phyloP scores from a whole-genome alignment of 2,329 filamentous ascomycete species.

The Phyllosticta paracitricarpa region DNA sequence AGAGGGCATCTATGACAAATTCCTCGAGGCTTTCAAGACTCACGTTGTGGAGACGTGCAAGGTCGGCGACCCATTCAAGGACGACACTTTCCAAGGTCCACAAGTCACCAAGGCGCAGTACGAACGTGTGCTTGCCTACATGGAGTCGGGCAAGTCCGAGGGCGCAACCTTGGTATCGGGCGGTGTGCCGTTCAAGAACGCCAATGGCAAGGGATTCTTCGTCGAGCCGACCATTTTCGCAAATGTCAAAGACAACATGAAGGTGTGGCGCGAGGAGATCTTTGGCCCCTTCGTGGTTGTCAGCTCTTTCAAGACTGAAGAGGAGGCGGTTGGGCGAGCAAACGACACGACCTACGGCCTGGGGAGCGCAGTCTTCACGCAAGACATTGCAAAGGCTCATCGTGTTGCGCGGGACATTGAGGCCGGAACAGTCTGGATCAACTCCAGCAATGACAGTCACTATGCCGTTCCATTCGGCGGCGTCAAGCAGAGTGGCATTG shows the following conservation, averaged over 20 bases:
- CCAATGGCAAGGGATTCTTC: conserved; percentile 41
- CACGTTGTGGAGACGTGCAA: conserved; percentile 34
- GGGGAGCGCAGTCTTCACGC: conserved; percentile 44
- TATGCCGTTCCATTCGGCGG: conserved; percentile 48
- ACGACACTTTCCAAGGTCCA: conserved; percentile 44
- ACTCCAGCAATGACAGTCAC: conserved; percentile 28
- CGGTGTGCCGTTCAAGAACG: conserved; percentile 29
- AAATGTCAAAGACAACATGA: conserved; percentile 45
- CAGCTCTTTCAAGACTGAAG: conserved; percentile 50
- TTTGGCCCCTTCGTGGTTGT: conserved; percentile 56
- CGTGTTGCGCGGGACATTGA: conserved; percentile 35
- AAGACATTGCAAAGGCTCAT: conserved; percentile 36
- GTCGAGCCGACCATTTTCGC: conserved; percentile 50
- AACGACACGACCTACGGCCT: conserved; percentile 43
- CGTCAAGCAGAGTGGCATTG: conserved; percentile 52
- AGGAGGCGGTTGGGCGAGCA: conserved; percentile 36
- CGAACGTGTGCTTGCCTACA: conserved; percentile 47
- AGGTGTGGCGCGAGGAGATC: conserved; percentile 49
- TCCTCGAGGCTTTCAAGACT: conserved; percentile 38
- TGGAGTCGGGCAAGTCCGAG: conserved; percentile 45
- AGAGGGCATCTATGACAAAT: conserved; percentile 47
- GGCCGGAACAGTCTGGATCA: conserved; percentile 45
- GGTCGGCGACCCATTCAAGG: conserved; percentile 25
- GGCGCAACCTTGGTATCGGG: conserved; percentile 44
- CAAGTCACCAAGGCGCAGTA: conserved; percentile 58